A percentile compares a stretch with the other conserved stretches of the same genome.
Conservation (phyloP, 2,329 filamentous ascomycete species). For the Anthostomella pinea region DNA sequence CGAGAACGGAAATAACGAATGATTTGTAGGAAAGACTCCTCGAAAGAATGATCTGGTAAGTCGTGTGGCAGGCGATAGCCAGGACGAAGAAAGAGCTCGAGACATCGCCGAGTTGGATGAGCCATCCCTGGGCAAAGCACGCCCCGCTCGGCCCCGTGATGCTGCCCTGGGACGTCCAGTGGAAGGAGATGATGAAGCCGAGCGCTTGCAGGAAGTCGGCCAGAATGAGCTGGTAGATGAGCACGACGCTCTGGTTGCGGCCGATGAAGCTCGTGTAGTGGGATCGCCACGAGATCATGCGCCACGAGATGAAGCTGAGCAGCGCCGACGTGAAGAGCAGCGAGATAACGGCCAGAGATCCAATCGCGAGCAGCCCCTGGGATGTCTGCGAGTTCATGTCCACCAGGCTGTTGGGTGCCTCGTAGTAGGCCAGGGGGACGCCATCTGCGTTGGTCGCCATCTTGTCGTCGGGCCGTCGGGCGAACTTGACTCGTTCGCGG, state of each 20-base stretch:
- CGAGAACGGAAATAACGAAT: constrained; percentile 38
- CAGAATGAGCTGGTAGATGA: constrained; percentile 53
- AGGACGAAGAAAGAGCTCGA: constrained; percentile 53
- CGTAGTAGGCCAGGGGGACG: constrained; percentile 16
- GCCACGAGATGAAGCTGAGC: constrained; percentile 43
- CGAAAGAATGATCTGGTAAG: constrained; percentile 46
- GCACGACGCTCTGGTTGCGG: constrained; percentile 50
- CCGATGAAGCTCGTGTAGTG: constrained; percentile 30
- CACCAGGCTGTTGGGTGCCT: constrained; percentile 20
- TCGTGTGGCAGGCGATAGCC: constrained; percentile 52
- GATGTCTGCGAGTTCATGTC: constrained; percentile 14
- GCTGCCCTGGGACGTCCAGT: constrained; percentile 45
- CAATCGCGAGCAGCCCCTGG: constrained; percentile 42
- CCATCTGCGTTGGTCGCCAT: constrained; percentile 18
- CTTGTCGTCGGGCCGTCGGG: too few relatives aligned
- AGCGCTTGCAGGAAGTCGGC: constrained; percentile 50
- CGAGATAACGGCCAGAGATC: constrained; percentile 44
- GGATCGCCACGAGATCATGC: constrained; percentile 39
- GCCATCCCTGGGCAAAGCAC: constrained; percentile 53
- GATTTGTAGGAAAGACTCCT: constrained; percentile 36
- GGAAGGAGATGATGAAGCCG: constrained; percentile 48
- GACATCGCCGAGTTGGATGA: constrained; percentile 53
- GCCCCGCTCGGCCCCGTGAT: constrained; percentile 43
- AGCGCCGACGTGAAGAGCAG: constrained; percentile 42
- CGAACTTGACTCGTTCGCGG: too few relatives aligned